phyloP scores from a whole-genome alignment of 2,329 filamentous ascomycete genomes.

The Penicillium sp. region DNA sequence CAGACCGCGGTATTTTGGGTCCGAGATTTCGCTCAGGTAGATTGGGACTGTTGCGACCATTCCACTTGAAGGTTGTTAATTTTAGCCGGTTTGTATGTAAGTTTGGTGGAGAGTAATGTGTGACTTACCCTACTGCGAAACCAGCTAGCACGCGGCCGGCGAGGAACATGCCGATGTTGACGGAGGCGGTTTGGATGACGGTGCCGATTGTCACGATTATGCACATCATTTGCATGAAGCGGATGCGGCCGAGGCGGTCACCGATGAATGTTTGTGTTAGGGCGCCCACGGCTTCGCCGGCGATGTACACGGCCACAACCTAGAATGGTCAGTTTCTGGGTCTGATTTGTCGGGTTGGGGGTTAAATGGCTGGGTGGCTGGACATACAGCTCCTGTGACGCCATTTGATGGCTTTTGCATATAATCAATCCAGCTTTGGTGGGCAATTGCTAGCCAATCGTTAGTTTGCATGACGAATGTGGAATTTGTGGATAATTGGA shows the following conservation, averaged over 20 bases:
- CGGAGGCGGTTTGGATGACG: constrained; percentile 54
- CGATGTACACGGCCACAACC: constrained; percentile 61
- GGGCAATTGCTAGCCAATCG: constrained; percentile 52
- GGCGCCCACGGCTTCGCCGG: constrained; percentile 58
- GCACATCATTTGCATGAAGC: constrained; percentile 57
- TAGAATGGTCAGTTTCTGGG: constrained; percentile 16
- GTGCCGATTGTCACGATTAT: constrained; percentile 57
- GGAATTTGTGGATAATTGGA: neutral
- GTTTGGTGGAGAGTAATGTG: neutral
- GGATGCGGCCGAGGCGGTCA: constrained; percentile 54
- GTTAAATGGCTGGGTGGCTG: neutral
- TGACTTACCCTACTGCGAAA: constrained; percentile 46
- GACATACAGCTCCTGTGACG: constrained; percentile 53
- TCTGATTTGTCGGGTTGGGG: neutral
- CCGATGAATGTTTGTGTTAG: constrained; percentile 55
- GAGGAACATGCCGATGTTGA: constrained; percentile 57
- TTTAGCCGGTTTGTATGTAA: neutral
- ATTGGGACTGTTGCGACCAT: constrained; percentile 56
- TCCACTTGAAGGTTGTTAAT: constrained; percentile 34
- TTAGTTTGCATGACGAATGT: neutral
- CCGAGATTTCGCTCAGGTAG: constrained; percentile 57
- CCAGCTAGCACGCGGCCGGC: constrained; percentile 52
- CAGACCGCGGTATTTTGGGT: constrained; percentile 51
- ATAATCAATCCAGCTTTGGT: constrained; percentile 60
- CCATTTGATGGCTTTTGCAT: constrained; percentile 57